Percentiles rank a stretch among this genome's conserved stretches.
Conservation (phyloP, 352 stramenopile genomes). For the Phytophthora cryptogea region DNA sequence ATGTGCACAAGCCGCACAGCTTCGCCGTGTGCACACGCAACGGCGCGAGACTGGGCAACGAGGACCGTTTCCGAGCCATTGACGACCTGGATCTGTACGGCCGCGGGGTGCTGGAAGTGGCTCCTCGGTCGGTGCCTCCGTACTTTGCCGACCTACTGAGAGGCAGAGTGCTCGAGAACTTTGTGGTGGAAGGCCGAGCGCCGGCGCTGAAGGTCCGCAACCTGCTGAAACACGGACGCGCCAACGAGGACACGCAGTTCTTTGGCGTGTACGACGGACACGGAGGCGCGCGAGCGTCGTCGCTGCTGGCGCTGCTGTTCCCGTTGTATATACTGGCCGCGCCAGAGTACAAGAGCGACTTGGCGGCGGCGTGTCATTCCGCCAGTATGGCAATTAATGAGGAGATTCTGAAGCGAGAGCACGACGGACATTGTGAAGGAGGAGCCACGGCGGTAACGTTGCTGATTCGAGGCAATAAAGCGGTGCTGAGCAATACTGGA, state of each 20-base stretch:
- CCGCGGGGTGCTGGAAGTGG: slow-evolving; percentile 48
- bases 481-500: slow-evolving; percentile 75
- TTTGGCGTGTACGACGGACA: slow-evolving; percentile 84
- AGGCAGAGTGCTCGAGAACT: slow-evolving; percentile 49
- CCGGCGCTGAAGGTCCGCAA: slow-evolving; percentile 46
- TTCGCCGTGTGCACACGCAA: slow-evolving; percentile 51
- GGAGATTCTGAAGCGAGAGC: slow-evolving; percentile 65
- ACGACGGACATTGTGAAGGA: slow-evolving; percentile 50
- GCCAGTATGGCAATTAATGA: slow-evolving; percentile 69
- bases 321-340: slow-evolving; percentile 71
- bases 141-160: slow-evolving; percentile 41
- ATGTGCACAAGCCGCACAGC: slow-evolving; percentile 20
- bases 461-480: slow-evolving; percentile 51
- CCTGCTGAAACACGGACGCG: slow-evolving; percentile 31
- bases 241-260: slow-evolving; percentile 53
- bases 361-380: slow-evolving; percentile 42
- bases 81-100: slow-evolving; percentile 68
- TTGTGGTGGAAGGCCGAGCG: slow-evolving; percentile 43
- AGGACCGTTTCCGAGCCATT: slow-evolving; percentile 77
- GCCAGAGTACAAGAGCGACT: slow-evolving; percentile 46
- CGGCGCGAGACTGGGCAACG: slow-evolving; percentile 56
- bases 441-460: slow-evolving; percentile 68
- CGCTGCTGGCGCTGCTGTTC: slow-evolving; percentile 65
- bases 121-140: slow-evolving; percentile 21
- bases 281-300: slow-evolving; percentile 61